Conservation (phyloP, 2,329 filamentous ascomycete species). For the Mycosphaerella sp. region DNA sequence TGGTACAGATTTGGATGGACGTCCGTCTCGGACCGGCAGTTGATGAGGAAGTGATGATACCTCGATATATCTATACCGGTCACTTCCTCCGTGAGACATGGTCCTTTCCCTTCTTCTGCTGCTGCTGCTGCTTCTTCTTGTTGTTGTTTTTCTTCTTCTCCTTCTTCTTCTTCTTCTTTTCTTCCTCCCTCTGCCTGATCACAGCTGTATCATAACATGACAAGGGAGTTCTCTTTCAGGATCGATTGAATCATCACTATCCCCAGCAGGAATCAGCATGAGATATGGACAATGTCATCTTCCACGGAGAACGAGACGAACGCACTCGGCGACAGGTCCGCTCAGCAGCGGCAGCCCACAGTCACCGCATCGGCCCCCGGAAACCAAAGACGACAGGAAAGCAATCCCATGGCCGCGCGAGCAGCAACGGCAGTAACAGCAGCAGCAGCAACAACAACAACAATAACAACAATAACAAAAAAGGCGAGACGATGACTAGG, state of each 20-base stretch:
- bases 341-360: conserved; percentile 18
- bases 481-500: not conserved
- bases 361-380: conserved; percentile 21
- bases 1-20: not conserved
- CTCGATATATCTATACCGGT: not conserved
- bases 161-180: too few species aligned
- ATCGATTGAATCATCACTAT: not conserved
- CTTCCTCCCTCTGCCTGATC: too few species aligned
- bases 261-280: not conserved
- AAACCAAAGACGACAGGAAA: conserved; percentile 16
- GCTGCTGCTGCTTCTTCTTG: not conserved
- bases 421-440: not conserved
- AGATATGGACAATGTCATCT: conserved; percentile 22
- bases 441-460: not conserved
- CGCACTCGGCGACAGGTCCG: conserved; percentile 22
- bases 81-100: not conserved
- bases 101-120: not conserved
- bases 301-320: conserved; percentile 21
- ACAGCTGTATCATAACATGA: too few species aligned
- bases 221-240: not conserved
- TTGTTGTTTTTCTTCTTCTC: not conserved
- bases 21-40: not conserved
- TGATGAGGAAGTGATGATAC: not conserved
- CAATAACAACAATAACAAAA: not conserved
- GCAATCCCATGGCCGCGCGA: not conserved